These are phyloP conservation scores for Priceomyces castillae DNA, from an alignment of 805 yeast species.

Conservation along the genomic window DNA sequence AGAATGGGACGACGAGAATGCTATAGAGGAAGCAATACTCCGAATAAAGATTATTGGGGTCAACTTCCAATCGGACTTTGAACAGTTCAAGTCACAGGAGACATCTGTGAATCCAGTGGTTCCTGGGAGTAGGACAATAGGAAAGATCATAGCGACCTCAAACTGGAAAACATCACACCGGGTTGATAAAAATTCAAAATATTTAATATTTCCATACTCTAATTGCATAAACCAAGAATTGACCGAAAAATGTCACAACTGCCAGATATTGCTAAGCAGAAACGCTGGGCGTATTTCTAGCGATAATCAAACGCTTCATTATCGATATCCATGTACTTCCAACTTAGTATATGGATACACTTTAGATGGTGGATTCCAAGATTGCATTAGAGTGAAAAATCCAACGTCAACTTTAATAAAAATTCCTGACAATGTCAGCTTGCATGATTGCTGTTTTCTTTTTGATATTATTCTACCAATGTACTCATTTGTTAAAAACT, in stretches of 20 bases:
- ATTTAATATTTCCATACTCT: constrained; percentile 33
- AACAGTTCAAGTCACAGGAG: constrained; percentile 8
- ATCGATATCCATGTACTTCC: constrained; percentile 20
- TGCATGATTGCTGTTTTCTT: constrained; percentile 37
- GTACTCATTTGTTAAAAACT: constrained; percentile 22
- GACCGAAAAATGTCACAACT: constrained; percentile 17
- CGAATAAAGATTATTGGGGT: constrained; percentile 28
- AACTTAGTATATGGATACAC: constrained; percentile 30
- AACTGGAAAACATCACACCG: constrained; percentile 6
- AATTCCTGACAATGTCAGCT: constrained; percentile 29
- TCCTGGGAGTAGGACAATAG: constrained; percentile 35
- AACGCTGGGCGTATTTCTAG: constrained; percentile 4
- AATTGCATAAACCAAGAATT: constrained; percentile 28
- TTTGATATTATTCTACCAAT: constrained; percentile 36
- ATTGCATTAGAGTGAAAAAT: constrained; percentile 25
- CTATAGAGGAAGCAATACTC: constrained; percentile 19
- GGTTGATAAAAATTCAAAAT: constrained; percentile 15
- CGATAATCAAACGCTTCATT: constrained; percentile 12
- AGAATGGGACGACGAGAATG: constrained; percentile 6
- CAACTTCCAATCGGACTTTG: constrained; percentile 27
- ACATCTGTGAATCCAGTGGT: constrained; percentile 17
- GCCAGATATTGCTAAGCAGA: constrained; percentile 9
- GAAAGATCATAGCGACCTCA: constrained; percentile 18
- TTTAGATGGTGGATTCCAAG: constrained; percentile 42
- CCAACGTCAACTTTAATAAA: constrained; percentile 25